A percentile compares a stretch with the other conserved stretches of the same genome.
Conservation (phyloP, 2,329 filamentous ascomycete species). For the Didymella lethalis region DNA sequence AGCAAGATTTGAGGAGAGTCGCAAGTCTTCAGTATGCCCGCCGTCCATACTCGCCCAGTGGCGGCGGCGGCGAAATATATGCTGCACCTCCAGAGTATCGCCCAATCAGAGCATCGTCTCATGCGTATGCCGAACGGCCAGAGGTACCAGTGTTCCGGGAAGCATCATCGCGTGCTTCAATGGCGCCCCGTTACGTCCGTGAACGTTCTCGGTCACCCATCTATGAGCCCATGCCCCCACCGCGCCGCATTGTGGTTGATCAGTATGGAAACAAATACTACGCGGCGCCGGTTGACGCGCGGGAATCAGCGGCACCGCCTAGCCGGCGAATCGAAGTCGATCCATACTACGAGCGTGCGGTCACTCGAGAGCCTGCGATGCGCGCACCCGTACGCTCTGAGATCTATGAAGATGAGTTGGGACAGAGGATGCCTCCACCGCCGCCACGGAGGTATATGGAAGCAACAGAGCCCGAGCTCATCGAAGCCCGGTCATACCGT, state of each 20-base stretch:
- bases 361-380: slow-evolving; percentile 61
- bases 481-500: slow-evolving; percentile 64
- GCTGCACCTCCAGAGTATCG: slow-evolving; percentile 48
- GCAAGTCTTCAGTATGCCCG: slow-evolving; percentile 59
- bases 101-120: slow-evolving; percentile 52
- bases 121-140: slow-evolving; percentile 53
- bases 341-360: slow-evolving; percentile 71
- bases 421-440: slow-evolving; percentile 58
- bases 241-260: slow-evolving; percentile 78
- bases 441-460: slow-evolving; percentile 61
- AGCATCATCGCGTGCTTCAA: slow-evolving; percentile 48
- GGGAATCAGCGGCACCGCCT: slow-evolving; percentile 64
- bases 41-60: slow-evolving; percentile 52
- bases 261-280: slow-evolving; percentile 83
- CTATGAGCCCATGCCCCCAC: slow-evolving; percentile 55
- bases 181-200: slow-evolving; percentile 49
- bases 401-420: slow-evolving; percentile 52
- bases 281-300: slow-evolving; percentile 59
- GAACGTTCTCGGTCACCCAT: slow-evolving; percentile 54
- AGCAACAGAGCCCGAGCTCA: slow-evolving; percentile 65
- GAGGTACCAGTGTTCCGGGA: slow-evolving; percentile 49
- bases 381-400: slow-evolving; percentile 60
- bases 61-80: slow-evolving; percentile 44
- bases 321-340: slow-evolving; percentile 60
- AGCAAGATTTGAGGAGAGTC: slow-evolving; percentile 57